Evolutionary conservation across 768 basidiomycete genomes (phyloP), one percentile per base, ranked within the genome.

Genomic region (Suillus discolor): DNA sequence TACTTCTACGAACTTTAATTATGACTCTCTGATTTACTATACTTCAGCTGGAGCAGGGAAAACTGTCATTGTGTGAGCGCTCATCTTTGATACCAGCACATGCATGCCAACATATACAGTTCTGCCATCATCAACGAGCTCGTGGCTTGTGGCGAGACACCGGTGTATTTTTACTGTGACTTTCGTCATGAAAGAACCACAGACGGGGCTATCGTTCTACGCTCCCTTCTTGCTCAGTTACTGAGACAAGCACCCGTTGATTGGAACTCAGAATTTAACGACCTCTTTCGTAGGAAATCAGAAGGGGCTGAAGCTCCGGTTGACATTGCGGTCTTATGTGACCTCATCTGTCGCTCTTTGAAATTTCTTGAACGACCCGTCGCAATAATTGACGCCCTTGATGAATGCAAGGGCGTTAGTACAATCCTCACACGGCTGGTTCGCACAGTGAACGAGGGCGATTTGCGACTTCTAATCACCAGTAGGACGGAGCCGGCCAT

Each of bases 111-210:
- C 18, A 18, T 6, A 12, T 36, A 41, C 6, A 20, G 16, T 49
- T 31, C 69, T 63, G 65, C 64, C 4, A 63, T 65, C 4, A 62
- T 72, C 0, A 57, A 70, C 25, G 53, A 63, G 6, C 31, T 68
- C 15, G 4, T 23, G 18, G 15, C 2, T 1, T 2, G 7, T 1
- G 39, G 47, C n/a, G 62, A 61, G 45, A 28, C 8, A 0, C 11
- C 65, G 2, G 63, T 34, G 0, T 71, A 63, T 28, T 74, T 74
- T 54, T 75, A 73, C 62, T 75, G 73, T 6, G 70, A 74, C 57
- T 74, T 75, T 45, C 63, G 62, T 6, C 54, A 28, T 0, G 25
- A 9, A 5, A 31, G 53, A 2, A 70, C 68, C 2, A 71, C 64
- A 2, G 63, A 62, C 11, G 62, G 67, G 8, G 45, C 70, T 1